phyloP scores from a whole-genome alignment of 2,329 filamentous ascomycete genomes.

The Ceratocystis destructans region DNA sequence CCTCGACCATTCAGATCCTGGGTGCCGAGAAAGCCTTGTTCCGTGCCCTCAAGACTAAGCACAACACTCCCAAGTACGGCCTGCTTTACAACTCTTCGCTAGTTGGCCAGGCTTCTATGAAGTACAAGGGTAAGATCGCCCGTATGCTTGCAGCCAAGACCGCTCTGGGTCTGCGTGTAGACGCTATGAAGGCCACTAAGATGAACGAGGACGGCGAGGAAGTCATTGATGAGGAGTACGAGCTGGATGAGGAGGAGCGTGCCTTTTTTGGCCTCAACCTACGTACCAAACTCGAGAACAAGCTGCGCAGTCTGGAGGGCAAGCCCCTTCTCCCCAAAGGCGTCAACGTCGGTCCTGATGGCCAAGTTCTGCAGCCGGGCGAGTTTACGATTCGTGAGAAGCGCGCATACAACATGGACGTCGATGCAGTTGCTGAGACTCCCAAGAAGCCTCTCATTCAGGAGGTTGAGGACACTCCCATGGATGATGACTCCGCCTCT shows the following conservation, averaged over 20 bases:
- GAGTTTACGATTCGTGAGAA: slow-evolving; percentile 91
- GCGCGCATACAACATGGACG: slow-evolving; percentile 87
- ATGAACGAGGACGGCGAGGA: slow-evolving; percentile 53
- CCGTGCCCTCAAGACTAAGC: slow-evolving; percentile 96
- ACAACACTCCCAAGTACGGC: slow-evolving; percentile 97
- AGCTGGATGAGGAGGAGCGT: slow-evolving; percentile 78
- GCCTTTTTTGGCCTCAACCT: slow-evolving; percentile 61
- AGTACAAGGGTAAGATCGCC: slow-evolving; percentile 99
- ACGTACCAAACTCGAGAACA: slow-evolving; percentile 61
- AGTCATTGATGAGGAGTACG: slow-evolving; percentile 45
- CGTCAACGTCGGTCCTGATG: slow-evolving; percentile 60
- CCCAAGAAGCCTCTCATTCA: slow-evolving; percentile 35
- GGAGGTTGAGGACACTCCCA: slow-evolving; percentile 31
- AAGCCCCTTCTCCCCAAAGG: slow-evolving; percentile 73
- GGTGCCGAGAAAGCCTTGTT: slow-evolving; percentile 98
- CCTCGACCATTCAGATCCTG: slow-evolving; percentile 92
- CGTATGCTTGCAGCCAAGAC: slow-evolving; percentile 91
- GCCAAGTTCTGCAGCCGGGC: slow-evolving; percentile 46
- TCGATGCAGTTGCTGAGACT: slow-evolving; percentile 56
- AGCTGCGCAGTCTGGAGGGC: slow-evolving; percentile 68
- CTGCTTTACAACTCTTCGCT: slow-evolving; percentile 84
- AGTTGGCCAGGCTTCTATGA: slow-evolving; percentile 90
- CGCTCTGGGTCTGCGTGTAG: slow-evolving; percentile 81
- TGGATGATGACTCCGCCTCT: slow-evolving; percentile 28
- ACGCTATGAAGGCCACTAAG: slow-evolving; percentile 57